Conservation (phyloP, 2,329 filamentous ascomycete genomes). For the Penicillium brasilianum region DNA sequence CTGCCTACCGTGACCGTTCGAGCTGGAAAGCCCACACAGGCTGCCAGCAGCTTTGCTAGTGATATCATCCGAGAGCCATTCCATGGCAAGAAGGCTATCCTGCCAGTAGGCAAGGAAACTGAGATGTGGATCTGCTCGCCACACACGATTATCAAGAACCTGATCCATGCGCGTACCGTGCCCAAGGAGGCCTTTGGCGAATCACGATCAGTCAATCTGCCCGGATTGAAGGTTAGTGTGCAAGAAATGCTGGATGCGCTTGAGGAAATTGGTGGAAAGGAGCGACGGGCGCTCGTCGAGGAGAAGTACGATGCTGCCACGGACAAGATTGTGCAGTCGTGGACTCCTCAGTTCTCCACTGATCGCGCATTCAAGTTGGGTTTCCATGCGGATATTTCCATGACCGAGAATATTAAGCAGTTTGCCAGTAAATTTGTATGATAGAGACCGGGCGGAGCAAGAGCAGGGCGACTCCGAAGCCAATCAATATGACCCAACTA, state of each 20-base stretch:
- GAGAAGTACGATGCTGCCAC: conserved; percentile 61
- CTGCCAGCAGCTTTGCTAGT: conserved; percentile 58
- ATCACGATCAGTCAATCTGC: conserved; percentile 59
- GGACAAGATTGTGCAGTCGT: conserved; percentile 64
- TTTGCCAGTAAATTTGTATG: conserved; percentile 43
- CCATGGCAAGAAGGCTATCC: conserved; percentile 54
- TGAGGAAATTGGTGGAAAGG: conserved; percentile 60
- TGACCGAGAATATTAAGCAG: conserved; percentile 47
- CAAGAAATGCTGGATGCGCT: conserved; percentile 66
- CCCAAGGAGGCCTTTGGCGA: conserved; percentile 58
- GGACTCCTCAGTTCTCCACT: conserved; percentile 63
- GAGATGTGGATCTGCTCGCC: conserved; percentile 64
- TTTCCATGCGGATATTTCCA: conserved; percentile 48
- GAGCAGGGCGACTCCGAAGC: conserved; percentile 14
- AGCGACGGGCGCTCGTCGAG: conserved; percentile 58
- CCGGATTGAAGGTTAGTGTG: conserved; percentile 62
- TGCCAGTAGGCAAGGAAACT: conserved; percentile 59
- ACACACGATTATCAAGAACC: conserved; percentile 59
- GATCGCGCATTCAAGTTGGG: conserved; percentile 58
- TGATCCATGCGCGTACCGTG: conserved; percentile 58
- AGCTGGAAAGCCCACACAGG: conserved; percentile 57
- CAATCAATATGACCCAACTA: conserved; percentile 24
- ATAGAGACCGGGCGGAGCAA: conserved; percentile 10
- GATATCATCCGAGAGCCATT: conserved; percentile 61
- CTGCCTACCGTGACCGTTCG: conserved; percentile 59